Conservation (phyloP, 2,329 filamentous ascomycete species). For the Cadophora sp. region DNA sequence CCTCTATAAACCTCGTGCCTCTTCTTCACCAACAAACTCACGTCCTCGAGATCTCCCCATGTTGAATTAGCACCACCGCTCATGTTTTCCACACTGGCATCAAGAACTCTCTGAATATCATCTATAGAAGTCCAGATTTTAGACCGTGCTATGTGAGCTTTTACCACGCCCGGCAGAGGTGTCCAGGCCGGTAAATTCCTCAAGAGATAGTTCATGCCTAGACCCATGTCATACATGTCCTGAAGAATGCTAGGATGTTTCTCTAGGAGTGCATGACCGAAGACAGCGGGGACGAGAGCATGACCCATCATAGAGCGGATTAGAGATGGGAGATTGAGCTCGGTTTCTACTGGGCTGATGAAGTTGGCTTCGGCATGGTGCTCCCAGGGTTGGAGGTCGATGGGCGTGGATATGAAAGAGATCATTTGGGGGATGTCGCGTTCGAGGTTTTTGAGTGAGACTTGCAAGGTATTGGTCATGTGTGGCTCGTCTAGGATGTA, state of each 20-base stretch:
- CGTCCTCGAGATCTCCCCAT: slow-evolving; percentile 24
- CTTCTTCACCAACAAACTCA: slow-evolving; percentile 16
- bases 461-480: slow-evolving; percentile 50
- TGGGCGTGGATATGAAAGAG: slow-evolving; percentile 62
- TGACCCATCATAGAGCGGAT: slow-evolving; percentile 64
- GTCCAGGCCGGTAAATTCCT: slow-evolving; percentile 62
- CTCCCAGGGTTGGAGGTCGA: slow-evolving; percentile 70
- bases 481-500: slow-evolving; percentile 55
- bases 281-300: slow-evolving; percentile 55
- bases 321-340: slow-evolving; percentile 58
- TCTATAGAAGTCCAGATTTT: slow-evolving; percentile 50
- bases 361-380: slow-evolving; percentile 54
- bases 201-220: slow-evolving; percentile 59
- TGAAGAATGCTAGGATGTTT: slow-evolving; percentile 59
- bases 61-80: slow-evolving; percentile 46
- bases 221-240: slow-evolving; percentile 62
- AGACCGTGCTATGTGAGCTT: slow-evolving; percentile 54
- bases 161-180: slow-evolving; percentile 57
- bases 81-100: slow-evolving; percentile 50
- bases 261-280: slow-evolving; percentile 58
- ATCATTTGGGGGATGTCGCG: slow-evolving; percentile 60
- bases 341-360: slow-evolving; percentile 54
- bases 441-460: slow-evolving; percentile 50
- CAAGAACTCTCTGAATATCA: slow-evolving; percentile 52
- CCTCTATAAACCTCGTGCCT: slow-evolving; percentile 20